Evolutionary conservation across 179 eudicot species (phyloP), one percentile per base, ranked within the genome.

Genomic region (Corrigiola litoralis): DNA sequence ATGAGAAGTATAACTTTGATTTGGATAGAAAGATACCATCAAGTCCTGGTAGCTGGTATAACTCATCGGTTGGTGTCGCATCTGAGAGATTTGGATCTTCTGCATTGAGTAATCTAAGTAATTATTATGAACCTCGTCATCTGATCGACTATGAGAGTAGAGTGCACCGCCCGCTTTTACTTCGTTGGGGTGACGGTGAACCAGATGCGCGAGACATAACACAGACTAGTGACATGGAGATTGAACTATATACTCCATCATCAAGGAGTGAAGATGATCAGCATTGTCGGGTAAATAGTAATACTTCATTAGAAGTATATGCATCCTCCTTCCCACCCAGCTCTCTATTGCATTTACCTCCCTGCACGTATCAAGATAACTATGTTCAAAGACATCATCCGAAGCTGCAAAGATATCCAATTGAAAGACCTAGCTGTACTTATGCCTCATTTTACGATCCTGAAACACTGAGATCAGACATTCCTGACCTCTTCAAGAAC

Each of bases 101-200:
- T 65, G 40, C 68, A 25, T 31, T 41, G 8, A 56, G 24, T 61
- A 59, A 61, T 63, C 59, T 71, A 50, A 49, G 59, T 63, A 72
- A 61, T 58, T 61, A 49, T 28, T 70, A 65, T 49, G 80, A 71
- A 63, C 47, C 46, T 27, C 17, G 52, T 60, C 18, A 34, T 66
- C n/a, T 57, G 38, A 42, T 58, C 73, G 74, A 71, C 70, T 53
- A 42, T 65, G 64, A 66, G 61, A 46, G n/a, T 28, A 58, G 49
- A 63, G 61, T 69, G 80, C 54, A 57, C 61, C 71, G 14, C 20
- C 58, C 77, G 20, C 70, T 73, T 55, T 70, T 82, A 65, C 78
- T 87, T 34, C 69, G 72, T 68, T 82, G 85, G 91, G 76, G 71
- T 61, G 47, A 33, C 32, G 58, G 67, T 25, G 61, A 64, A 36